A percentile compares a stretch with the other conserved stretches of the same genome.
Conservation (phyloP, 2,329 filamentous ascomycete species). For the Aspergillus versicolor region DNA sequence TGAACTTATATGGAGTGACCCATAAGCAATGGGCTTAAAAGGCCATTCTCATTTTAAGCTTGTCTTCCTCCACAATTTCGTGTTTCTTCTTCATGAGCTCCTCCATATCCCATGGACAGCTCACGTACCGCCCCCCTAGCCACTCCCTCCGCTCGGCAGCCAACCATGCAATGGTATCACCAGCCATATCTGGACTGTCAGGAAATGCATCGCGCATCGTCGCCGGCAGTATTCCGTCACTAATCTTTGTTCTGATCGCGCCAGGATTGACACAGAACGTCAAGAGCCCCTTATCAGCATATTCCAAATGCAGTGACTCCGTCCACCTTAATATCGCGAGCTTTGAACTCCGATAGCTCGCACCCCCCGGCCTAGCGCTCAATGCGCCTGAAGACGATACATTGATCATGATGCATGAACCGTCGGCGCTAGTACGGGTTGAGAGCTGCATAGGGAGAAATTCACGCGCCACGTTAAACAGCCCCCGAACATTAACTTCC, state of each 20-base stretch:
- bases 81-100: conserved; percentile 44
- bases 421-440: conserved; percentile 25
- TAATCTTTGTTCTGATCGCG: conserved; percentile 37
- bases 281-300: conserved; percentile 43
- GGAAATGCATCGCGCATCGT: conserved; percentile 23
- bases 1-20: too few relatives aligned
- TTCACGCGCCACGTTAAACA: conserved; percentile 46
- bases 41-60: conserved; percentile 5
- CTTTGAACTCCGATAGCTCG: conserved; percentile 51
- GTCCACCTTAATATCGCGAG: conserved; percentile 51
- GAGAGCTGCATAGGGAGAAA: conserved; percentile 46
- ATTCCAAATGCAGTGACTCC: conserved; percentile 51
- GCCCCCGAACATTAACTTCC: conserved; percentile 52
- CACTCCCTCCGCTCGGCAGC: conserved; percentile 44
- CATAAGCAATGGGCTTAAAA: too few relatives aligned
- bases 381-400: conserved; percentile 44
- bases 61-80: conserved; percentile 37
- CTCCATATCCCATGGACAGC: conserved; percentile 49
- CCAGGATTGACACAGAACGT: conserved; percentile 45
- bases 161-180: conserved; percentile 47
- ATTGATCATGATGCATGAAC: conserved; percentile 43
- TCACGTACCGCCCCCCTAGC: conserved; percentile 48
- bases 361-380: conserved; percentile 26
- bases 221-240: conserved; percentile 24
- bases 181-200: conserved; percentile 43